Base-by-base conservation (phyloP, 1,139 yeast species). In the Geotrichum cucujoidarum region DNA sequence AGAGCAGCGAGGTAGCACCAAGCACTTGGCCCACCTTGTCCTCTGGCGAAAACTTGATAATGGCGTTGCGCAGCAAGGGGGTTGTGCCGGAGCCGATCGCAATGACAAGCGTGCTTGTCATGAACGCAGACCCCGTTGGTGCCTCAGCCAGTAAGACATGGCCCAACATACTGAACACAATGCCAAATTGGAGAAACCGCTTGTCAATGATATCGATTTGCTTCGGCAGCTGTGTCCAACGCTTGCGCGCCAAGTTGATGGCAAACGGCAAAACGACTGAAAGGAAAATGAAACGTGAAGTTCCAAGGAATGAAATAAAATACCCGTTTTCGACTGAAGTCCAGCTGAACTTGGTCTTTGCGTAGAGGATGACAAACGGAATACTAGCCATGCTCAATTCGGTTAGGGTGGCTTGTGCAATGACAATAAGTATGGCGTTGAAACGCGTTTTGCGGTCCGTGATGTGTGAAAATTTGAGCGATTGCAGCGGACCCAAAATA, bases 281-380 rank as follows among this genome's bases (percentile, higher is more conserved):
- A 13, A 80, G 60, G 0, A 72, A 66, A 0, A 69, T 16, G 0
- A 78, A 71, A 47, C 75, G 66, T 3, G 77, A 63, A 1, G 77
- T 54, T 42, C 87, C 83, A 1, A 75, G 56, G 1, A 75, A 51
- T 0, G 90, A 78, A 51, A 86, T 64, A 50, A 78, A 73, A 52
- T 75, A 73, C 5, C 92, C 89, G 29, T 83, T 65, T 43, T 76
- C 75, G 2, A 69, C 74, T 18, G 86, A 73, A 1, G 68, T 67
- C 87, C 94, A 83, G 20, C 72, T 58, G 62, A 79, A 85, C 37
- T 60, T 62, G 59, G 73, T 79, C 27, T 83, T 77, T 0, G 83
- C 77, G 58, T 78, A 85, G 29, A 86, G 66, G 1, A 83, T 63
- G 16, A 76, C 54, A 1, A 81, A 66, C 20, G 77, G 75, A 8